phyloP scores from a whole-genome alignment of 352 stramenopile genomes.

The Globisporangium canariense region DNA sequence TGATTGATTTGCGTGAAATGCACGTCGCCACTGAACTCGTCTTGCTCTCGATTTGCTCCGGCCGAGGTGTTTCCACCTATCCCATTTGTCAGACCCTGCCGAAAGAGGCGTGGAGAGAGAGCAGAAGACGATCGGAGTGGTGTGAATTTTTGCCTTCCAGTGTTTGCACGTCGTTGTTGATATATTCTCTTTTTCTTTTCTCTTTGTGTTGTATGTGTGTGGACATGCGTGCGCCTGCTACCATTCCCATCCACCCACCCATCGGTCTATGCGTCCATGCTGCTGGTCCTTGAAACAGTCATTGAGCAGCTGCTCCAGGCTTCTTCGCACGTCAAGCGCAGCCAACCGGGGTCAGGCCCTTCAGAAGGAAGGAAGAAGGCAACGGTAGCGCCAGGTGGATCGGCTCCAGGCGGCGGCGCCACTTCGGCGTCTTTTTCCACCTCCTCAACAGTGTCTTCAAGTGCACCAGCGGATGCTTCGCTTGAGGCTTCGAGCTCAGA shows the following conservation, averaged over 20 bases:
- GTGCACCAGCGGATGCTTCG: neutral
- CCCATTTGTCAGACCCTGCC: neutral
- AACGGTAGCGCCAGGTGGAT: neutral
- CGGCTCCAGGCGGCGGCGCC: neutral
- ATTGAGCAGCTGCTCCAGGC: constrained; percentile 65
- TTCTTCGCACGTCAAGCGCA: constrained; percentile 24
- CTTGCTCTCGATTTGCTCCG: neutral
- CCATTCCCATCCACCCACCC: neutral
- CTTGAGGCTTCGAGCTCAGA: neutral
- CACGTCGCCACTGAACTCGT: neutral
- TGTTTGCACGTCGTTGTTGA: constrained; percentile 18
- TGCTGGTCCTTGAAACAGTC: constrained; percentile 24
- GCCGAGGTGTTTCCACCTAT: neutral
- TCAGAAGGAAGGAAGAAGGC: constrained; percentile 1
- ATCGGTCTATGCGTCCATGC: constrained; percentile 3
- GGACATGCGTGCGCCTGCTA: neutral
- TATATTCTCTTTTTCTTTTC: constrained; percentile 11
- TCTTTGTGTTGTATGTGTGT: constrained; percentile 10
- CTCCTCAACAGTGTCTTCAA: neutral
- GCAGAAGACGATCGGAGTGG: neutral
- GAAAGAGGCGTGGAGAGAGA: constrained; percentile 7
- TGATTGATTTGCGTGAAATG: constrained; percentile 29
- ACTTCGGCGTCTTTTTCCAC: neutral
- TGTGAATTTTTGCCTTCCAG: constrained; percentile 13
- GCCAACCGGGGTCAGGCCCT: neutral